Conservation (phyloP, 106 monocot genomes). For the Phalaenopsis aphrodite region DNA sequence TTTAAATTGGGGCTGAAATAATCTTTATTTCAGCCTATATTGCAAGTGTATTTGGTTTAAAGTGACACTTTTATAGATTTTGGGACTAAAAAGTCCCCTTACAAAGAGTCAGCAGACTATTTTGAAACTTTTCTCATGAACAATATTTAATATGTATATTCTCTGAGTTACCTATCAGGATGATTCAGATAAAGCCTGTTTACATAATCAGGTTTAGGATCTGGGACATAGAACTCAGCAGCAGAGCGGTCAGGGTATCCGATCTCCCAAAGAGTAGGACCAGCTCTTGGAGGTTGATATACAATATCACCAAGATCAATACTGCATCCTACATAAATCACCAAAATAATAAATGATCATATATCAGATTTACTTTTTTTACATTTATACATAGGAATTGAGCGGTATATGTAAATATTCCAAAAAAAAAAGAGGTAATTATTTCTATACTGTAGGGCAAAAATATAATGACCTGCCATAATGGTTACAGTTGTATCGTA, state of each 20-base stretch:
- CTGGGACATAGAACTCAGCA: conserved; percentile 65
- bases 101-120: no score
- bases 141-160: background rate
- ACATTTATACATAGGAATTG: no score
- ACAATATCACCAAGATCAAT: conserved; percentile 51
- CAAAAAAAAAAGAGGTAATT: background rate
- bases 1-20: no score
- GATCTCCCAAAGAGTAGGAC: conserved; percentile 85
- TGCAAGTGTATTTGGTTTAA: no score
- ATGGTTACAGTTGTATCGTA: conserved; percentile 30
- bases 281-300: conserved; percentile 70
- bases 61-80: no score
- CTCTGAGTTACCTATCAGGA: conserved; percentile 32
- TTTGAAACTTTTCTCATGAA: background rate
- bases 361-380: background rate
- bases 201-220: conserved; percentile 53
- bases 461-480: conserved; percentile 26
- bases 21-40: no score
- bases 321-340: conserved; percentile 21
- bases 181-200: conserved; percentile 55
- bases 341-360: background rate
- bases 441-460: background rate
- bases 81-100: no score
- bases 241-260: conserved; percentile 71
- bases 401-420: no score